Conservation (phyloP, 495 filamentous ascomycete genomes). For the Symbiotaphrina buchneri region DNA sequence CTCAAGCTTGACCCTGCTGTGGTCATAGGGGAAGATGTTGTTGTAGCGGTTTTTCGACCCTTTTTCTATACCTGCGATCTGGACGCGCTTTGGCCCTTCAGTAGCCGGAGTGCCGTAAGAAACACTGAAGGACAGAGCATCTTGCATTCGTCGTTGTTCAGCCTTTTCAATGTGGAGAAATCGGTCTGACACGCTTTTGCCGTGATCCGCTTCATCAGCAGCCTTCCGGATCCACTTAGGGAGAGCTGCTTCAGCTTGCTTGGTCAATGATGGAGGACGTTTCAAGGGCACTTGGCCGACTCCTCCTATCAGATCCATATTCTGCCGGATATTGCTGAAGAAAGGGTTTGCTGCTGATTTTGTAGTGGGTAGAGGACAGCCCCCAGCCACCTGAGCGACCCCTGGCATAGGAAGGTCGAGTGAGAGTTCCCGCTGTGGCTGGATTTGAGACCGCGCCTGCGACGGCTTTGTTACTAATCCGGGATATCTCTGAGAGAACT, state of each 20-base stretch:
- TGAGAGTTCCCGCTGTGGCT: conserved; percentile 8
- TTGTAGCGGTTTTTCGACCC: conserved; percentile 92
- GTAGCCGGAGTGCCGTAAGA: conserved; percentile 21
- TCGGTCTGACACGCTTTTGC: conserved; percentile 57
- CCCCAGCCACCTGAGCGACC: conserved; percentile 60
- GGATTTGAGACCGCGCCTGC: conserved; percentile 3
- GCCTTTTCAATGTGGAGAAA: conserved; percentile 67
- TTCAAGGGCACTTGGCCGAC: conserved; percentile 75
- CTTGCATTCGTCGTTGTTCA: conserved; percentile 79
- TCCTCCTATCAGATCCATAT: conserved; percentile 85
- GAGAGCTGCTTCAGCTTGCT: conserved; percentile 20
- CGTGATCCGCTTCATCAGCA: conserved; percentile 38
- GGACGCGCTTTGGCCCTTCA: conserved; percentile 14
- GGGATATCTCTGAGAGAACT: conserved; percentile 27
- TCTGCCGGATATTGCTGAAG: conserved; percentile 89
- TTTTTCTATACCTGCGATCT: conserved; percentile 80
- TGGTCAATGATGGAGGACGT: conserved; percentile 33
- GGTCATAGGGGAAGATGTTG: conserved; percentile 93
- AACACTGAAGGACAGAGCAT: conserved; percentile 50
- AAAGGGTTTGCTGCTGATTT: conserved; percentile 62
- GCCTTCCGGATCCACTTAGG: conserved; percentile 61
- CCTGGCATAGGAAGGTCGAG: conserved; percentile 25
- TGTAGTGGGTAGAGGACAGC: conserved; percentile 56
- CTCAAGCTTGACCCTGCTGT: conserved; percentile 64
- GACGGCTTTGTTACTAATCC: conserved; percentile 10